phyloP scores from a whole-genome alignment of 257 asterid genomes.

The Anisodus acutangulus region DNA sequence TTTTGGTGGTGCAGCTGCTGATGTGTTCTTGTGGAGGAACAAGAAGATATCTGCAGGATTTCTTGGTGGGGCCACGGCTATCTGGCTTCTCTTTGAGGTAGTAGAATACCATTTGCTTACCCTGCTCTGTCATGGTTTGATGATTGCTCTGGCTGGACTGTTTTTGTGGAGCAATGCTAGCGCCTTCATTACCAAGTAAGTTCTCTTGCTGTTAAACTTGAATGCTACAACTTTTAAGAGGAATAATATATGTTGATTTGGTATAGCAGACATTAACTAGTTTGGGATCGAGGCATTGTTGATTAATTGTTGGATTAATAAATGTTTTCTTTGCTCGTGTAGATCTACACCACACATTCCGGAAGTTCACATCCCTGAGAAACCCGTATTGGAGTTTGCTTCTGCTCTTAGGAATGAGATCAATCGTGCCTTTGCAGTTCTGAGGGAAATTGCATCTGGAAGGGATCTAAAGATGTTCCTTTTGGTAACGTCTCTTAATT shows the following conservation, averaged over 20 bases:
- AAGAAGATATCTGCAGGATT: constrained; percentile 82
- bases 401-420: constrained; percentile 64
- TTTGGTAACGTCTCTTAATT: constrained; percentile 45
- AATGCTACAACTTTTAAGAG: neutral
- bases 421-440: constrained; percentile 53
- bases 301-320: neutral
- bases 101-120: constrained; percentile 72
- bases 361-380: constrained; percentile 63
- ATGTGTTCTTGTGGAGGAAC: constrained; percentile 86
- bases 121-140: constrained; percentile 66
- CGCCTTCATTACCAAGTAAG: constrained; percentile 77
- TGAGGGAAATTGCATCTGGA: constrained; percentile 79
- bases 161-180: constrained; percentile 77
- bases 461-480: constrained; percentile 76
- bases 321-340: neutral
- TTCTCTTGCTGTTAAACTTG: neutral
- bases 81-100: constrained; percentile 81
- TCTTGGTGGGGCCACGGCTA: constrained; percentile 73
- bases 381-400: constrained; percentile 57
- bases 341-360: constrained; percentile 83
- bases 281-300: neutral
- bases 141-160: constrained; percentile 56
- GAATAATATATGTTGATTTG: neutral
- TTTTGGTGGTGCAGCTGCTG: constrained; percentile 66
- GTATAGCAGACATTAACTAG: neutral